A percentile compares a stretch with the other conserved stretches of the same genome.
Conservation (phyloP, 805 yeast genomes). For the Zygoascus biomembranicola region DNA sequence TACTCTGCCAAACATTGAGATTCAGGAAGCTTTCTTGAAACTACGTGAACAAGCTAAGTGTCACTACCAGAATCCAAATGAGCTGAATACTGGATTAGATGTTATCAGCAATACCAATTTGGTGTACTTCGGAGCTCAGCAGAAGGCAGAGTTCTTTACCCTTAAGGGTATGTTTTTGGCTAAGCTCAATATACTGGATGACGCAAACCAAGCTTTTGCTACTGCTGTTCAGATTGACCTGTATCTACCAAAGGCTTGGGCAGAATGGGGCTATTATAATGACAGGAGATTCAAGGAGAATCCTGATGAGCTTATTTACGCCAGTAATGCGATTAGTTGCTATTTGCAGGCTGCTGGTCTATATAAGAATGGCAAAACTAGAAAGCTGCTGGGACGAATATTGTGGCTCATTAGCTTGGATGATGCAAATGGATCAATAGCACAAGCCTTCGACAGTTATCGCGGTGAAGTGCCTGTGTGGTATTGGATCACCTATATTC, state of each 20-base stretch:
- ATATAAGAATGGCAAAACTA: slow-evolving; percentile 84
- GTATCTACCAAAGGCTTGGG: slow-evolving; percentile 97
- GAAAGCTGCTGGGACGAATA: slow-evolving; percentile 80
- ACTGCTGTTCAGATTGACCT: slow-evolving; percentile 95
- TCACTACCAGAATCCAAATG: slow-evolving; percentile 86
- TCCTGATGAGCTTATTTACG: slow-evolving; percentile 71
- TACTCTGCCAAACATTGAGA: slow-evolving; percentile 93
- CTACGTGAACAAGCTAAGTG: slow-evolving; percentile 96
- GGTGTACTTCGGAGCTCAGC: slow-evolving; percentile 94
- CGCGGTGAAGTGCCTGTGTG: slow-evolving; percentile 97
- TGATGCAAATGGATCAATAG: slow-evolving; percentile 69
- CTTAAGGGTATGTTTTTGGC: slow-evolving; percentile 97
- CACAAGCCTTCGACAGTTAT: slow-evolving; percentile 83
- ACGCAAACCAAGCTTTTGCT: slow-evolving; percentile 96
- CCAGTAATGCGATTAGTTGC: slow-evolving; percentile 91
- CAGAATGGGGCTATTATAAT: slow-evolving; percentile 97
- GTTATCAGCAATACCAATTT: slow-evolving; percentile 93
- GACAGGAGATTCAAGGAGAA: slow-evolving; percentile 80
- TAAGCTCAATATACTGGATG: slow-evolving; percentile 81
- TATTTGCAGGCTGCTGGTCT: slow-evolving; percentile 96
- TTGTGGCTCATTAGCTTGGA: slow-evolving; percentile 91
- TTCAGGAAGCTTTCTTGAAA: slow-evolving; percentile 94
- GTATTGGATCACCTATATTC: slow-evolving; percentile 98
- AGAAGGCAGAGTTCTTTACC: slow-evolving; percentile 96
- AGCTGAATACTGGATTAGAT: slow-evolving; percentile 88